Evolutionary conservation across 352 stramenopile genomes (phyloP).

Genomic region (Albugo candida): DNA sequence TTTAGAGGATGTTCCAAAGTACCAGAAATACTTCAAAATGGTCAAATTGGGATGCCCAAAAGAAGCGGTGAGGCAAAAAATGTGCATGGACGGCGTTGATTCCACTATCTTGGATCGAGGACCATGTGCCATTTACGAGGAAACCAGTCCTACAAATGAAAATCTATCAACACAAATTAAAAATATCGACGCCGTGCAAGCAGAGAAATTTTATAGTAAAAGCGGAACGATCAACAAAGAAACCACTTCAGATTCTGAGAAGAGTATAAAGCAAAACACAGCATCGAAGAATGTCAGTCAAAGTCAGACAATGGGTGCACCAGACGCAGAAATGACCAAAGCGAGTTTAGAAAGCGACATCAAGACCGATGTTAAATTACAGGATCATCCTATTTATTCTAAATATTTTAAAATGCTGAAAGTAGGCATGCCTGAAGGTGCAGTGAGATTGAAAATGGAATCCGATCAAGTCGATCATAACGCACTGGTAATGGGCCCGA

Average conservation of each 20-base stretch:
- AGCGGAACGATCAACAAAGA: neutral
- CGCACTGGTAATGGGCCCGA: conserved; percentile 41
- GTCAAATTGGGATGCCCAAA: conserved; percentile 79
- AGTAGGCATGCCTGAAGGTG: conserved; percentile 62
- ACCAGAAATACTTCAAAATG: conserved; percentile 87
- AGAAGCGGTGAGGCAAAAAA: conserved; percentile 81
- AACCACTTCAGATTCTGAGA: neutral
- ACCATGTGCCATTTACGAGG: conserved; percentile 32
- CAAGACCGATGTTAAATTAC: conserved; percentile 48
- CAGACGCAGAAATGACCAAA: neutral
- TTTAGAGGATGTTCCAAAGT: conserved; percentile 49
- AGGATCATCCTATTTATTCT: conserved; percentile 29
- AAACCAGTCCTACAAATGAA: conserved; percentile 17
- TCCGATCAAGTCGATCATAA: conserved; percentile 31
- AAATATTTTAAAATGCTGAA: conserved; percentile 92
- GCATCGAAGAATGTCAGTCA: conserved; percentile 9
- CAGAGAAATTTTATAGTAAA: too few species aligned
- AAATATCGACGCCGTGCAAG: neutral
- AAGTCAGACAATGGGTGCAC: conserved; percentile 17
- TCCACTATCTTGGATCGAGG: conserved; percentile 40
- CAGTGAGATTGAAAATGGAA: conserved; percentile 36
- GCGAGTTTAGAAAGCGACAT: too few species aligned
- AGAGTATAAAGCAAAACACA: neutral
- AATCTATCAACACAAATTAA: conserved; percentile 2
- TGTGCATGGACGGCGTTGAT: conserved; percentile 80